Percentiles rank a stretch among this genome's conserved stretches.
phyloP scores from a whole-genome alignment of 2,329 filamentous ascomycete genomes.

The Ambrosiella cleistominuta region DNA sequence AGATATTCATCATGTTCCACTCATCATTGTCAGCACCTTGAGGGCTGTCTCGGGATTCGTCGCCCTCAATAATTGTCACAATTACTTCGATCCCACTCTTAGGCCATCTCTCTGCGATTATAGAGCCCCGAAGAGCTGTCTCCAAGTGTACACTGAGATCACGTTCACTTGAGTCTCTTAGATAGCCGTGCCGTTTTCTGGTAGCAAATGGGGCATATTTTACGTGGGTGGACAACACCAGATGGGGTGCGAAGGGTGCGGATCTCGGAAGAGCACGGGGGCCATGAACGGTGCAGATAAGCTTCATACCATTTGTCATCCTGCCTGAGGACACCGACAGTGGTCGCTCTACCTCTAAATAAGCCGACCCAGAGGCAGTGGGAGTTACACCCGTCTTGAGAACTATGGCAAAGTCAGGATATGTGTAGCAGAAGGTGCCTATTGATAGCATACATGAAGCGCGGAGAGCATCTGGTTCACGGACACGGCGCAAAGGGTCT shows the following conservation, averaged over 20 bases:
- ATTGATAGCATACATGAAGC: conserved; percentile 55
- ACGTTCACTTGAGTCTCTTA: conserved; percentile 70
- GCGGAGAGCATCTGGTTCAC: conserved; percentile 54
- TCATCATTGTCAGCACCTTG: conserved; percentile 39
- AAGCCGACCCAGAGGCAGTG: conserved; percentile 84
- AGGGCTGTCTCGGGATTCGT: conserved; percentile 50
- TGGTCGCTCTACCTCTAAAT: conserved; percentile 43
- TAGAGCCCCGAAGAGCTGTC: conserved; percentile 70
- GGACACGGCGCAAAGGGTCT: conserved; percentile 30
- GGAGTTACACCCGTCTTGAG: conserved; percentile 84
- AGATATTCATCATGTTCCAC: conserved; percentile 81
- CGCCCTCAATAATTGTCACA: conserved; percentile 81
- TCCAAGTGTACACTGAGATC: conserved; percentile 85
- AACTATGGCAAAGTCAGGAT: conserved; percentile 32
- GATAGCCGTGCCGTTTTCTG: conserved; percentile 62
- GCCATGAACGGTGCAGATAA: conserved; percentile 84
- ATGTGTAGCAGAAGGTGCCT: background rate
- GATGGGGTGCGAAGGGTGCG: conserved; percentile 78
- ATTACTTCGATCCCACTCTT: conserved; percentile 95
- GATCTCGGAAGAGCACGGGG: conserved; percentile 79
- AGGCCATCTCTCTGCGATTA: conserved; percentile 93
- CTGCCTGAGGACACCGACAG: conserved; percentile 24
- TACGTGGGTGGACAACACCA: conserved; percentile 80
- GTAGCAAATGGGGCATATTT: conserved; percentile 95
- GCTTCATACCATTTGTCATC: conserved; percentile 57